phyloP scores from a whole-genome alignment of 768 basidiomycete genomes.

The Tephrocybe sp. region DNA sequence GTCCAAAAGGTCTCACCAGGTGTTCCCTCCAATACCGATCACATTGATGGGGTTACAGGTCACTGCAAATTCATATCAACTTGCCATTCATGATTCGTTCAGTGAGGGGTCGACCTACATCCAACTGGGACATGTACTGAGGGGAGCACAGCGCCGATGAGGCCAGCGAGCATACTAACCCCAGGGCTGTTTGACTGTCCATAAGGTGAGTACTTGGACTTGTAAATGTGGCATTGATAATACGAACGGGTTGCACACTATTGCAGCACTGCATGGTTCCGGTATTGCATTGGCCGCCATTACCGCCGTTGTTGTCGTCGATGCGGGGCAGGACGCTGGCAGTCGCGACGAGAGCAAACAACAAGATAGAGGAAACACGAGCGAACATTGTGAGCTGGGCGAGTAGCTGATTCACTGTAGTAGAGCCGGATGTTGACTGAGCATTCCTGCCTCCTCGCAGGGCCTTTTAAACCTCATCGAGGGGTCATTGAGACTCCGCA shows the following conservation, averaged over 20 bases:
- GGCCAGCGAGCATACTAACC: neutral
- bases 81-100: no score
- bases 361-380: constrained; percentile 10
- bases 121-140: constrained; percentile 12
- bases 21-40: constrained; percentile 13
- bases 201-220: neutral
- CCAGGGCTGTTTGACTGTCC: no score
- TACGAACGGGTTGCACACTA: constrained; percentile 4
- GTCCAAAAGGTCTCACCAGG: constrained; percentile 14
- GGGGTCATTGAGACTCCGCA: neutral
- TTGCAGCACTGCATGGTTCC: constrained; percentile 20
- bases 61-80: no score
- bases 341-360: constrained; percentile 10
- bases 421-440: constrained; percentile 1
- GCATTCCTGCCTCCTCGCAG: neutral
- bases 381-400: constrained; percentile 9
- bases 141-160: constrained; percentile 5
- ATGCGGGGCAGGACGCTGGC: constrained; percentile 12
- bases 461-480: neutral
- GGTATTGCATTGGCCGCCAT: no score
- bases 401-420: neutral
- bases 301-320: constrained; percentile 2
- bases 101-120: constrained; percentile 5
- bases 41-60: constrained; percentile 10
- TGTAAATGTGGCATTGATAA: no score